These are phyloP conservation scores for Fusarium verticillioides DNA, from an alignment of 2,329 filamentous ascomycete species.

Conservation along the genomic window DNA sequence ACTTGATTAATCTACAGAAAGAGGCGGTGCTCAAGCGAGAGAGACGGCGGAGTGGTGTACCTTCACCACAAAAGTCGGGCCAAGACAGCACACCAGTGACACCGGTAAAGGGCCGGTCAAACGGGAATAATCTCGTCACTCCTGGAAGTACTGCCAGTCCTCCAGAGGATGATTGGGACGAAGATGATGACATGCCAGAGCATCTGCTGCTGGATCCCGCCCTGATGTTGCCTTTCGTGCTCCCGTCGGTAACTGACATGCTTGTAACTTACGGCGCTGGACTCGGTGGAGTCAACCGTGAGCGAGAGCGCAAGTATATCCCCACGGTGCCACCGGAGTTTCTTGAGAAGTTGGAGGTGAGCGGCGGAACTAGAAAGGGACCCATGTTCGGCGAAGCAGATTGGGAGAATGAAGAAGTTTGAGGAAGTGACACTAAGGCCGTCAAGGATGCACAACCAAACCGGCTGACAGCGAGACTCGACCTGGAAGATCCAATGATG, in stretches of 20 bases:
- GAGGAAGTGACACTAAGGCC: constrained; percentile 23
- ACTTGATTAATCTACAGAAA: constrained; percentile 82
- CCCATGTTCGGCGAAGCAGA: constrained; percentile 72
- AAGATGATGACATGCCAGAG: constrained; percentile 76
- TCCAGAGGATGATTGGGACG: constrained; percentile 51
- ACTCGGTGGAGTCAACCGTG: constrained; percentile 90
- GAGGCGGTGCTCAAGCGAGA: constrained; percentile 73
- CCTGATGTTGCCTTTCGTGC: constrained; percentile 91
- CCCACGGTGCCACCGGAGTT: constrained; percentile 96
- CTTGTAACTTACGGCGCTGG: constrained; percentile 93
- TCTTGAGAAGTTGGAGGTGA: constrained; percentile 82
- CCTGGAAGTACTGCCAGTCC: constrained; percentile 55
- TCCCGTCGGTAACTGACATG: constrained; percentile 98
- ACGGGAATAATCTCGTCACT: constrained; percentile 58
- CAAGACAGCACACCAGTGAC: constrained; percentile 57
- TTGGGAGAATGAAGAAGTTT: constrained; percentile 74
- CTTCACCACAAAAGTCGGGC: constrained; percentile 53
- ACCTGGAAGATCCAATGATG: not conserved
- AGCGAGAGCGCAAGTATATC: constrained; percentile 94
- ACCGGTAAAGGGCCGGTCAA: constrained; percentile 54
- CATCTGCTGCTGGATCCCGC: constrained; percentile 87
- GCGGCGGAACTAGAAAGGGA: constrained; percentile 58
- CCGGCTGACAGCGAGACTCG: not conserved
- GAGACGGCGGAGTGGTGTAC: constrained; percentile 59
- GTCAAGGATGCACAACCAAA: not conserved